Evolutionary conservation across 768 basidiomycete genomes (phyloP).

Genomic region (Rhizopogon rudus): DNA sequence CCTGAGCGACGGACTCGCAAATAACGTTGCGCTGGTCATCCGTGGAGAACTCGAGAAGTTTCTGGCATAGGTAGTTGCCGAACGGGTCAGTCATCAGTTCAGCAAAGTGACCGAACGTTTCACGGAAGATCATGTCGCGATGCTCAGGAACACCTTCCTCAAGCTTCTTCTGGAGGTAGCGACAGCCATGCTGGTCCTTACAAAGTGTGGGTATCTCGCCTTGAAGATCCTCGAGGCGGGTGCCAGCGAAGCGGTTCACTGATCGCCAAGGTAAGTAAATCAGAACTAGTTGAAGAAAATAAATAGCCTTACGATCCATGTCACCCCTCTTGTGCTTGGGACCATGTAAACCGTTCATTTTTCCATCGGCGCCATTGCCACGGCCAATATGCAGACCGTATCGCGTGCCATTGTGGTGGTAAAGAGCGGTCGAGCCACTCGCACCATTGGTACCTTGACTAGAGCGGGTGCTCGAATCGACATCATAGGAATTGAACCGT

Average conservation of each 20-base stretch:
- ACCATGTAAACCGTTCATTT: slow-evolving; percentile 88
- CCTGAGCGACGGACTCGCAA: slow-evolving; percentile 96
- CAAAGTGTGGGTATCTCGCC: slow-evolving; percentile 93
- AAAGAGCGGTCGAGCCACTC: slow-evolving; percentile 69
- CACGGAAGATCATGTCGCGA: slow-evolving; percentile 98
- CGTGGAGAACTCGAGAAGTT: slow-evolving; percentile 92
- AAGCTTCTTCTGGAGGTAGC: slow-evolving; percentile 97
- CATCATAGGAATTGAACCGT: slow-evolving; percentile 51
- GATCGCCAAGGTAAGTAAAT: neutral
- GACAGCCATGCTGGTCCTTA: slow-evolving; percentile 99
- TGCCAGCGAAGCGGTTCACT: slow-evolving; percentile 98
- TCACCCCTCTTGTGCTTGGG: slow-evolving; percentile 94
- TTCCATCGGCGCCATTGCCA: slow-evolving; percentile 53
- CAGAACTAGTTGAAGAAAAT: neutral
- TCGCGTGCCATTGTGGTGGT: slow-evolving; percentile 73
- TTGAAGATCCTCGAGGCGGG: slow-evolving; percentile 89
- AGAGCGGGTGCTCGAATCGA: slow-evolving; percentile 43
- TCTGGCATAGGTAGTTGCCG: slow-evolving; percentile 98
- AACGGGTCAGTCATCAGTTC: slow-evolving; percentile 99
- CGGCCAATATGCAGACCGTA: slow-evolving; percentile 69
- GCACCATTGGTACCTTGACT: slow-evolving; percentile 30
- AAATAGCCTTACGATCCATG: slow-evolving; percentile 75
- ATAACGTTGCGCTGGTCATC: slow-evolving; percentile 97
- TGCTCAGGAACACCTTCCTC: slow-evolving; percentile 95
- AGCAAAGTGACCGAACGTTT: slow-evolving; percentile 96